Evolutionary conservation across 2,329 filamentous ascomycete species (phyloP), one percentile per base, ranked within the genome.

Genomic region (Exutisphaerella laricina): DNA sequence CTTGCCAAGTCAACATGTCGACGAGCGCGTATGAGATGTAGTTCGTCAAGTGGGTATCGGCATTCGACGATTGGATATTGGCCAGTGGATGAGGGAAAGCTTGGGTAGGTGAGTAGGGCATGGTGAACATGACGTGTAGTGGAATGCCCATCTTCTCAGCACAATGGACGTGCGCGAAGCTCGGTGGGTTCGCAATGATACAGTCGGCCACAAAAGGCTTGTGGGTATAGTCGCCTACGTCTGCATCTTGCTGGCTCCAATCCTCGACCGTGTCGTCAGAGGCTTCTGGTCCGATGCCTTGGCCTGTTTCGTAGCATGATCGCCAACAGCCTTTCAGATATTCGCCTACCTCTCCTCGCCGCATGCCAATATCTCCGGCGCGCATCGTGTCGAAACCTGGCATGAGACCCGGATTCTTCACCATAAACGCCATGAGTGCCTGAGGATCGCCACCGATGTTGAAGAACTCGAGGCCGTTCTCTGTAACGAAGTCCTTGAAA

Each of bases 1-100:
- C 88, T 65, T 95, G 88, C 88, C 88, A 94, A 8, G 88, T 89
- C 74, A 95, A 80, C 77, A 94, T 86, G 54, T 95, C 88, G 2
- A 94, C 84, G 14, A 94, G 70, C 0, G 83, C 80, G 57, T 94
- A 95, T 0, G 84, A 85, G 43, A 94, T 73, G 58, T 86, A 90
- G 55, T 92, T 94, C 1, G 85, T 84, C 45, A 87, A 74, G n/a
- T 78, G 78, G 4, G 79, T 73, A 55, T 92, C 86, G 1, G 84
- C 83, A 54, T 88, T 87, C 0, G 82, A 79, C 1, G 79, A 80
- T 49, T 85, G 77, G 43, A 94, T 82, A 51, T 92, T 90, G 0
- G 88, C 87, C 17, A 95, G 70, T 0, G 88, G 88, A 56, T 95
- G 88, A 0, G 87, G 85, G 53, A 94, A 94, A 0, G 84, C 78